Base-by-base conservation (phyloP, 106 monocot species). In the Triglochin maritima region DNA sequence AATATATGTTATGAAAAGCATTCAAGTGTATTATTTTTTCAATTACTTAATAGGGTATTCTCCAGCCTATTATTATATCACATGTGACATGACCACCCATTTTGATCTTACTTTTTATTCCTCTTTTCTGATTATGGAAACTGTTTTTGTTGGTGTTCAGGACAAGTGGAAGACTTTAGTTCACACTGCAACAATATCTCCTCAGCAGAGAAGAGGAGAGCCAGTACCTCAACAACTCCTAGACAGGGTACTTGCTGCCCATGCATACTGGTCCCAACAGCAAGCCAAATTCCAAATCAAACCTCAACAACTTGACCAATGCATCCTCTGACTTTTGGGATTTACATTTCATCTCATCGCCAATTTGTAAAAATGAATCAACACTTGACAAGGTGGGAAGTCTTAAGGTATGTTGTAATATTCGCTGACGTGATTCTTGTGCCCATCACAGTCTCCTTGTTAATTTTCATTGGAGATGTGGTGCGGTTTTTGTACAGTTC, bases 111-210 rank as follows among this genome's bases (percentile, higher is more conserved):
- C 29, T 4, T 29, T 7, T 7, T 46, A 49, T 9, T 41, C 6
- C 2, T 17, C 6, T 59, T 44, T 67, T 29, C 47, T 46, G 3
- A 49, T 17, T 29, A 48, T 57, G 3, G 4, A 8, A 57, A 56
- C 13, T 68, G 54, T 46, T 14, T 56, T 57, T 42, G 13, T 68
- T 55, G 56, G 29, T 47, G 66, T 57, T 8, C 76, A 83, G 83
- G 83, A 83, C 51, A 83, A 83, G 60, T 76, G 83, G 83, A 83
- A 83, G 76, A 83, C 83, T 14, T 44, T 83, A 59, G 79, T 79
- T 4, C 83, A 83, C 61, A 83, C 79, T 5, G 83, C 83, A 29
- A 76, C 64, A 57, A 83, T 83, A 52, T 79, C 83, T 17, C 79
- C 83, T 44, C 83, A 83, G 69, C 79, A 79, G 66, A 57, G 83